phyloP scores from a whole-genome alignment of 177 flowering plant species.

The Telopea speciosissima region DNA sequence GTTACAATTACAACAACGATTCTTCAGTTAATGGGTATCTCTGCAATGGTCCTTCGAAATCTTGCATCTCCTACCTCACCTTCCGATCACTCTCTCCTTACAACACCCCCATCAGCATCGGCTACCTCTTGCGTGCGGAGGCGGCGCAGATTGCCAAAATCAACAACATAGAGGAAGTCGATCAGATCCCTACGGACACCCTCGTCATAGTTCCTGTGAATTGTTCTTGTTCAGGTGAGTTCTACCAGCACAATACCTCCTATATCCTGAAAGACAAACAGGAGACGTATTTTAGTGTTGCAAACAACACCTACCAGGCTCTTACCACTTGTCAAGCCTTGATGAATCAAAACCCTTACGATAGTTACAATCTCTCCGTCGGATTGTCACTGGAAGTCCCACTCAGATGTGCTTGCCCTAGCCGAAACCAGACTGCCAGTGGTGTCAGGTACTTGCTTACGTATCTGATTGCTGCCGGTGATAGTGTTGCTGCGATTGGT shows the following conservation, averaged over 20 bases:
- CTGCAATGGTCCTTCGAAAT: constrained; percentile 34
- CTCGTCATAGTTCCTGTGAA: constrained; percentile 44
- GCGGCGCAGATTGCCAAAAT: constrained; percentile 24
- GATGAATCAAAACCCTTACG: constrained; percentile 34
- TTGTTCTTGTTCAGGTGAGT: constrained; percentile 44
- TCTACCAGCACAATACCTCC: constrained; percentile 42
- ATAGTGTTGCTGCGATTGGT: constrained; percentile 3
- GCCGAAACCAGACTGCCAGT: constrained; percentile 4
- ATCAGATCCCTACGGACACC: constrained; percentile 25
- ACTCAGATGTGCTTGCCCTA: constrained; percentile 30
- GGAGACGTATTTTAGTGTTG: constrained; percentile 26
- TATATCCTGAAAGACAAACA: constrained; percentile 15
- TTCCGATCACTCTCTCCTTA: constrained; percentile 41
- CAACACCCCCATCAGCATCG: constrained; percentile 35
- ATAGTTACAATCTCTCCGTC: constrained; percentile 10
- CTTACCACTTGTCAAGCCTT: constrained; percentile 62
- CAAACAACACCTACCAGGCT: neutral
- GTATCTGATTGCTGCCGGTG: constrained; percentile 10
- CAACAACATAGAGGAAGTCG: constrained; percentile 32
- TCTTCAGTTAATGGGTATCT: constrained; percentile 31
- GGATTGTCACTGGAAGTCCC: constrained; percentile 33
- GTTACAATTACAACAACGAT: constrained; percentile 29
- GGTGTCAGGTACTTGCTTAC: constrained; percentile 14
- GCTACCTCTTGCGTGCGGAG: constrained; percentile 26
- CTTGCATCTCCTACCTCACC: constrained; percentile 54